Conservation (phyloP, 179 eudicot species). For the Actinidia polygama region DNA sequence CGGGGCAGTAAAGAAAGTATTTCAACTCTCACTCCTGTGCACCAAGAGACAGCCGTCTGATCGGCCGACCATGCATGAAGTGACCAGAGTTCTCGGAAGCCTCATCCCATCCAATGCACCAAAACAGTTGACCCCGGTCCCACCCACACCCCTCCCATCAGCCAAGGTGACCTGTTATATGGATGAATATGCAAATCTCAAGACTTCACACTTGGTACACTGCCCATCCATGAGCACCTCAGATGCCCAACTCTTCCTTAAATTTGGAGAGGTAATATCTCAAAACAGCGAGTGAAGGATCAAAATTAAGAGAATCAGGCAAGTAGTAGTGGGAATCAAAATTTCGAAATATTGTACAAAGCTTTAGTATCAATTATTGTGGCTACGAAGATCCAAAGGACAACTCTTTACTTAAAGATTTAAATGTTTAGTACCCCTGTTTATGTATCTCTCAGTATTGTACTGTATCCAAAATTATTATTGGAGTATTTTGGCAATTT, state of each 20-base stretch:
- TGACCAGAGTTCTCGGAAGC: constrained; percentile 83
- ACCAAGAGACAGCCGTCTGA: constrained; percentile 87
- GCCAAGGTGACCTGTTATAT: constrained; percentile 66
- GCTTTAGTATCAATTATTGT: constrained; percentile 24
- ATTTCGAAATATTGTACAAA: constrained; percentile 20
- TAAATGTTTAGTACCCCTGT: constrained; percentile 17
- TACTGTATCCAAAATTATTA: constrained; percentile 24
- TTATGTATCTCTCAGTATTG: background rate
- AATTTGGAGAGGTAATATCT: constrained; percentile 94
- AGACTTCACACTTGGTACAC: constrained; percentile 80
- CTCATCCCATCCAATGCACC: constrained; percentile 47
- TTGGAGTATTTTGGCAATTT: constrained; percentile 16
- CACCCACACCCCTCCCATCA: constrained; percentile 44
- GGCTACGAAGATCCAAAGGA: constrained; percentile 14
- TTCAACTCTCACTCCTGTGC: constrained; percentile 94
- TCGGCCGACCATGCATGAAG: constrained; percentile 97
- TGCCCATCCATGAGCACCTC: constrained; percentile 91
- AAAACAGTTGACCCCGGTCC: constrained; percentile 30
- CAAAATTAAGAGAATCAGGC: background rate
- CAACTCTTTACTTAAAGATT: background rate
- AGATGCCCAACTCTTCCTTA: constrained; percentile 91
- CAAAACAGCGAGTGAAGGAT: constrained; percentile 59
- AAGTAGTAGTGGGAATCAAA: background rate
- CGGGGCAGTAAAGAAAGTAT: constrained; percentile 76
- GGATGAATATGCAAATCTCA: constrained; percentile 84